These are phyloP conservation scores for Cryptococcus sp. DNA, from an alignment of 1,284 basidiomycete genomes.

Conservation along the genomic window DNA sequence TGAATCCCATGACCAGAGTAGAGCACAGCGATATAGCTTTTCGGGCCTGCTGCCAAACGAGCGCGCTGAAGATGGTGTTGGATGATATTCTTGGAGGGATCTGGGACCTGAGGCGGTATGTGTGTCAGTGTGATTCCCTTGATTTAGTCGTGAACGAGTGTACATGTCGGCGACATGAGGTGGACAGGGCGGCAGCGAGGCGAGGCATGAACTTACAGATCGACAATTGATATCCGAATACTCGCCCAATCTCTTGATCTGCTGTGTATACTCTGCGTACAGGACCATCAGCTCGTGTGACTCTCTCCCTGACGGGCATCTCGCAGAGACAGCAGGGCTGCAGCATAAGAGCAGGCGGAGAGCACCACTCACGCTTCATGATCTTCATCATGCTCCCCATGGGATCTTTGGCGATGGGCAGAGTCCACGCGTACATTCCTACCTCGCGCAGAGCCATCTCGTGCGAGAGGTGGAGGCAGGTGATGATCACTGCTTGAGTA, in stretches of 20 bases:
- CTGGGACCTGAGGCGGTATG: conserved; percentile 29
- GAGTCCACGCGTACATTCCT: conserved; percentile 39
- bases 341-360: too few species aligned
- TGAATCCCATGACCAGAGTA: conserved; percentile 45
- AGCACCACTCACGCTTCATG: conserved; percentile 37
- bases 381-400: conserved; percentile 37
- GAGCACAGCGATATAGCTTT: conserved; percentile 37
- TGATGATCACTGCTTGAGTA: conserved; percentile 38
- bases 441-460: conserved; percentile 37
- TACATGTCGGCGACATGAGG: not conserved
- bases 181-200: too few species aligned
- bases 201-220: conserved; percentile 8
- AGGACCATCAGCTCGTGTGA: not conserved
- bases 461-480: conserved; percentile 40
- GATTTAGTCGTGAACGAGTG: not conserved
- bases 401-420: conserved; percentile 34
- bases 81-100: conserved; percentile 35
- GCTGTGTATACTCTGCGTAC: conserved; percentile 24
- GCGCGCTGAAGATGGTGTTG: conserved; percentile 40
- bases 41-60: conserved; percentile 31
- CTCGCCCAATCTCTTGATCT: conserved; percentile 15
- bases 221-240: conserved; percentile 15
- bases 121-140: conserved; percentile 1
- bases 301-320: not conserved
- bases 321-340: too few species aligned